Evolutionary conservation across 352 stramenopile genomes (phyloP), one percentile per base, ranked within the genome.

Genomic region (Globisporangium uncinulatum): DNA sequence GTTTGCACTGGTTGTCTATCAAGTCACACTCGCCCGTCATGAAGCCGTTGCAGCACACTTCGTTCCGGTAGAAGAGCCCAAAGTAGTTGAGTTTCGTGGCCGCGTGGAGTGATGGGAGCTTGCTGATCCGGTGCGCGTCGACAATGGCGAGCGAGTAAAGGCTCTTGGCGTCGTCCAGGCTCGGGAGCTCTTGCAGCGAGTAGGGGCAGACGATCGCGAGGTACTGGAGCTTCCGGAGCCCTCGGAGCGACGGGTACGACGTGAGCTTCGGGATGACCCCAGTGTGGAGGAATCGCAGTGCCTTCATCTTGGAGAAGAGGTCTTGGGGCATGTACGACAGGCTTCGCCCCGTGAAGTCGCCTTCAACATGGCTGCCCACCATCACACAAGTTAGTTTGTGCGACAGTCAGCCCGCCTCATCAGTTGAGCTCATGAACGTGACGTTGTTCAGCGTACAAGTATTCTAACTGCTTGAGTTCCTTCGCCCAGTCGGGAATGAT

Each of bases 261-360:
- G 44, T 69, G 19, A 86, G 34, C 0, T 44, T 45, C 0, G 72
- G 50, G 6, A 70, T 59, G 7, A 65, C 63, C 13, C 65, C 70
- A 0, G 60, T 66, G 34, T 75, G 73, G 41, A 86, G 19, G 39
- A 76, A 83, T 2, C 57, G 62, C 15, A 86, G 59, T 5, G 58
- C 47, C 19, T 62, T 54, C 73, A 86, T 83, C 6, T 68, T 17
- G 0, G 47, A 51, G 43, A 86, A 83, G 4, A 73, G 45, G 17
- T 80, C 57, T 1, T 10, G 6, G 6, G 66, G 69, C 1, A 77
- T 51, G 34, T 71, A 73, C 39, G 67, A 46, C 21, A 77, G 37
- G 9, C 55, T 71, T 19, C 61, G 73, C n/a, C 70, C 54, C 0
- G 66, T 44, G 29, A 78, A 67, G 31, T 73, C 61, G 29, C 63